phyloP scores from a whole-genome alignment of 257 asterid species.

The Gynochthodes officinalis region DNA sequence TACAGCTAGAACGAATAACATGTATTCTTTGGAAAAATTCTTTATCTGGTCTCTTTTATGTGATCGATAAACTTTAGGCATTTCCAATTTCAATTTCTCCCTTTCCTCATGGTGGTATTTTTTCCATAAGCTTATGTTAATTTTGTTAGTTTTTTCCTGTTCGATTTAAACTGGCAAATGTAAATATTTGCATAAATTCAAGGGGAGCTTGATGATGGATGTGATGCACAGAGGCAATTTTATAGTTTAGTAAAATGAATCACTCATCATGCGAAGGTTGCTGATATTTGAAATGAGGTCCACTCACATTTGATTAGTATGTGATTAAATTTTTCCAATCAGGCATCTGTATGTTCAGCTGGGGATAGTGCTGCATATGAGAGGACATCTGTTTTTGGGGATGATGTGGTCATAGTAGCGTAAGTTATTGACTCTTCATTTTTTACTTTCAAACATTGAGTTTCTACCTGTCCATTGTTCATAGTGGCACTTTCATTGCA shows the following conservation, averaged over 20 bases:
- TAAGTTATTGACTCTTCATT: conserved; percentile 37
- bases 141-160: too few species aligned
- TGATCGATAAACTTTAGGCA: not conserved
- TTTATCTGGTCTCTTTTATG: not conserved
- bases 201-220: not conserved
- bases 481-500: conserved; percentile 24
- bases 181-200: not conserved
- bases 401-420: conserved; percentile 98
- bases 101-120: too few species aligned
- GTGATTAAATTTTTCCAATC: conserved; percentile 22
- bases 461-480: not conserved
- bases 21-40: not conserved
- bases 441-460: not conserved
- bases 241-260: not conserved
- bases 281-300: not conserved
- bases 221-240: not conserved
- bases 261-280: not conserved
- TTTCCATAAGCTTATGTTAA: too few species aligned
- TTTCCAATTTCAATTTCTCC: not conserved
- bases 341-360: conserved; percentile 85
- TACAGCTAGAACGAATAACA: not conserved
- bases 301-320: not conserved
- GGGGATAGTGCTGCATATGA: conserved; percentile 97
- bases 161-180: not conserved
- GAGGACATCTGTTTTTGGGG: conserved; percentile 80